Evolutionary conservation across 2,329 filamentous ascomycete genomes (phyloP), one percentile per base, ranked within the genome.

Genomic region (Tricladium varicosporioides): DNA sequence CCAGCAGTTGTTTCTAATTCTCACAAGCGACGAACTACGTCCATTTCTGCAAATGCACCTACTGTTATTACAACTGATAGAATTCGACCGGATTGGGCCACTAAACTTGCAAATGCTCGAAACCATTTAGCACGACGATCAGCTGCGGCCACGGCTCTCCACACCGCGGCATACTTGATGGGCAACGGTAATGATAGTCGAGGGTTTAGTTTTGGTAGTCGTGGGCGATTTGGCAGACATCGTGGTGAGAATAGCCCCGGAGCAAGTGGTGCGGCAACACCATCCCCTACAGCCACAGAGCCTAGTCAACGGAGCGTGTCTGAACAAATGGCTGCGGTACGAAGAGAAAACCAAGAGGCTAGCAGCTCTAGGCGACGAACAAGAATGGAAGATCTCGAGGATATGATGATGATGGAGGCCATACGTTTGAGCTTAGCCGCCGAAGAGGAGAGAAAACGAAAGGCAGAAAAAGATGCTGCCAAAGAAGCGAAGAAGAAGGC

Each of bases 401-500:
- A 96, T 49, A 89, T 99, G 78, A 99, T 99, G 94, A 92, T 97
- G 79, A 91, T 94, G 80, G 94, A 99, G 72, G 94, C 94, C 0
- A 95, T 99, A 48, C 82, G 94, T 42, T 73, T 96, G 31, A 96
- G 92, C 48, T 78, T 99, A n/a, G 92, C 89, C 0, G 87, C 91
- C 1, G 94, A 99, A 71, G 93, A 97, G 67, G 93, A 97, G 44
- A 83, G 93, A n/a, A 89, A 91, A 64, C 87, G 83, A 48, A 94
- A 91, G 67, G 87, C 89, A 49, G 90, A 94, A 51, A 93, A 92
- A 70, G 89, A 91, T 57, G 81, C 82, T 0, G 82, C 80, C 22
- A 97, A 96, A 69, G 88, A 93, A 58, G 87, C 88, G 1, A 97
- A 96, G 76, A 91, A 87, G 67, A 84, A 84, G 54, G 89, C 91